Percentiles rank a stretch among this genome's conserved stretches.
Evolutionary conservation across 139 green algal genomes (phyloP).

Genomic region (Dunaliella sp.): DNA sequence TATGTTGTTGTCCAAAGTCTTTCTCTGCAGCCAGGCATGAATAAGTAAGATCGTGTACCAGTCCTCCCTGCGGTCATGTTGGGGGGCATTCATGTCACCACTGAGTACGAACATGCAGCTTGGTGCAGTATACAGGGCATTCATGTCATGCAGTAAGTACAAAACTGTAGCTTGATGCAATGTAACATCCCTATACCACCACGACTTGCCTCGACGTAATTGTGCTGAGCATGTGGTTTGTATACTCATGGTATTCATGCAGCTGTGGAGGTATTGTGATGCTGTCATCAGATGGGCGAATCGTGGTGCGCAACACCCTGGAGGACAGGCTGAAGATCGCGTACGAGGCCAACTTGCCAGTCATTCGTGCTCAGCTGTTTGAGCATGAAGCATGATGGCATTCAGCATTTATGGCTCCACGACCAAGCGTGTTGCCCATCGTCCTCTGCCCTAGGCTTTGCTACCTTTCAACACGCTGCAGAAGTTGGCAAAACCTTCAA

Average conservation of each 20-base stretch:
- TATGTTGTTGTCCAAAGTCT: too few species aligned
- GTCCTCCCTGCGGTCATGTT: too few species aligned
- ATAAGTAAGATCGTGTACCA: too few species aligned
- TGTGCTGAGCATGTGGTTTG: background rate
- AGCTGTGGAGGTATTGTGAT: conserved; percentile 89
- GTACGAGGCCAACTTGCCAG: conserved; percentile 74
- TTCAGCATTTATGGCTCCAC: too few species aligned
- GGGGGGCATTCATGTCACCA: too few species aligned
- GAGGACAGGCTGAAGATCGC: conserved; percentile 85
- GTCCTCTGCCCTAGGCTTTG: too few species aligned
- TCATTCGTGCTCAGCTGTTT: conserved; percentile 75
- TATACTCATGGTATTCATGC: conserved; percentile 18
- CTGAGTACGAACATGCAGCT: too few species aligned
- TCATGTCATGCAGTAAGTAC: background rate
- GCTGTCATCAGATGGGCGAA: conserved; percentile 77
- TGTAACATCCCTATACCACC: background rate
- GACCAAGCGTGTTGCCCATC: too few species aligned
- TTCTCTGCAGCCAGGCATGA: too few species aligned
- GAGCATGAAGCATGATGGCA: conserved; percentile 19
- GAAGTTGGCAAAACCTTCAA: too few species aligned
- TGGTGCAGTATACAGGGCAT: too few species aligned
- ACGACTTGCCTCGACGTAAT: background rate
- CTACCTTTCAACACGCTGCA: too few species aligned
- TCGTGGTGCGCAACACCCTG: conserved; percentile 93
- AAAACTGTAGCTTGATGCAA: background rate